Percentiles rank a stretch among this genome's conserved stretches.
Evolutionary conservation across 192 early-diverging fungal species (phyloP).

Genomic region (Backusella tarrabulga): DNA sequence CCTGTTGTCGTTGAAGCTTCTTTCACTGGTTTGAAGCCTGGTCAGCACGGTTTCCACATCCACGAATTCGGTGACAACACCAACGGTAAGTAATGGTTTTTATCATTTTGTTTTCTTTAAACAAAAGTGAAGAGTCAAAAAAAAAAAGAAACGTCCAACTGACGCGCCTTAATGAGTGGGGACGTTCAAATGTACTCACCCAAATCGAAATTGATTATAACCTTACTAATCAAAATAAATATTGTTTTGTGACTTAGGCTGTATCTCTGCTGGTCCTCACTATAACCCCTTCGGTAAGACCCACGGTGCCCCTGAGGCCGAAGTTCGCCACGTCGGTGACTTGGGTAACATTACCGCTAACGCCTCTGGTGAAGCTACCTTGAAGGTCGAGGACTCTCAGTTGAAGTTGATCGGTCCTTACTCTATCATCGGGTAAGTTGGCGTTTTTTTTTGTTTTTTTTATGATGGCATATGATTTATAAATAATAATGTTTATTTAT

Average conservation of each 20-base stretch:
- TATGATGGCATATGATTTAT: background rate
- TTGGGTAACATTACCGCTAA: slow-evolving; percentile 79
- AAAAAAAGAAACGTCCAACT: background rate
- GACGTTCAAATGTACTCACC: background rate
- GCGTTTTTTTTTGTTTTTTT: too few species aligned
- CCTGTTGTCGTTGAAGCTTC: slow-evolving; percentile 56
- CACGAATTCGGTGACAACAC: slow-evolving; percentile 85
- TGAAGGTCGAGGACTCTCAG: slow-evolving; percentile 56
- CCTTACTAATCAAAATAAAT: background rate
- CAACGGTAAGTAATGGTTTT: slow-evolving; percentile 44
- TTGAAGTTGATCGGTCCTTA: slow-evolving; percentile 73
- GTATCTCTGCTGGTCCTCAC: slow-evolving; percentile 84
- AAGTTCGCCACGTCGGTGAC: slow-evolving; percentile 83
- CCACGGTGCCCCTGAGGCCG: slow-evolving; percentile 75
- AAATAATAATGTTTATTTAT: background rate
- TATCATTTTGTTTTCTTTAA: background rate
- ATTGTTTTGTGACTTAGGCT: slow-evolving; percentile 43
- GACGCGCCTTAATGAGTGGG: slow-evolving; percentile 9
- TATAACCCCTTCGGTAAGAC: slow-evolving; percentile 78
- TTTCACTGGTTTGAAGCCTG: slow-evolving; percentile 62
- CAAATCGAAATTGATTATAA: background rate
- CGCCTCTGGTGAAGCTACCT: slow-evolving; percentile 52
- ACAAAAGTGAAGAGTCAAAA: background rate
- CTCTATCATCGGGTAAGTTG: slow-evolving; percentile 69
- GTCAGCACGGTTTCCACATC: slow-evolving; percentile 88